Evolutionary conservation across 1,284 basidiomycete species (phyloP).

Genomic region (Ceratobasidium papillatum): DNA sequence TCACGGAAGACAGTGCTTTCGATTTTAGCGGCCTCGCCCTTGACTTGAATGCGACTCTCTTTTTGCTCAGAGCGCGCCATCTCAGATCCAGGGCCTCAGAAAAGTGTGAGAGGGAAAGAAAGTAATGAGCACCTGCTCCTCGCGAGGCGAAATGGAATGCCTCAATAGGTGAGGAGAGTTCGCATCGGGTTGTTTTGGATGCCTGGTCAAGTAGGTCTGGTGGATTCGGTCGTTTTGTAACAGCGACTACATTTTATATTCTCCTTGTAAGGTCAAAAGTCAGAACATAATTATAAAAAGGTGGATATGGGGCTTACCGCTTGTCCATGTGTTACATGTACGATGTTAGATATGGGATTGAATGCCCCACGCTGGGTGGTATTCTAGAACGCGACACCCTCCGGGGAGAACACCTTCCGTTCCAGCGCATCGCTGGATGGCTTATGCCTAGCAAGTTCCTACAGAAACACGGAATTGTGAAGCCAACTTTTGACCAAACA

Average conservation of each 20-base stretch:
- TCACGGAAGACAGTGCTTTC: constrained; percentile 82
- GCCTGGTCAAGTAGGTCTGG: constrained; percentile 84
- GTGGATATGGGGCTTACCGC: constrained; percentile 63
- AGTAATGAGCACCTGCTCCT: constrained; percentile 66
- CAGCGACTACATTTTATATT: constrained; percentile 85
- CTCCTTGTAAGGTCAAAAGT: constrained; percentile 60
- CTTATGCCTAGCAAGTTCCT: constrained; percentile 96
- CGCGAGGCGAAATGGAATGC: constrained; percentile 96
- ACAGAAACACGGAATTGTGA: not conserved
- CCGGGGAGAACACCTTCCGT: constrained; percentile 90
- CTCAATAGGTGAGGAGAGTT: constrained; percentile 95
- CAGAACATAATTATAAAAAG: constrained; percentile 26
- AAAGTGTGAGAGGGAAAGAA: constrained; percentile 86
- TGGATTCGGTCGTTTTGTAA: constrained; percentile 92
- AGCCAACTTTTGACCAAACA: not conserved
- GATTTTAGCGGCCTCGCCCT: constrained; percentile 91
- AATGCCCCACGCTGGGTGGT: constrained; percentile 73
- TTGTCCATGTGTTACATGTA: constrained; percentile 70
- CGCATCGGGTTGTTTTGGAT: constrained; percentile 82
- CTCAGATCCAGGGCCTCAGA: constrained; percentile 88
- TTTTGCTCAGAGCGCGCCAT: constrained; percentile 81
- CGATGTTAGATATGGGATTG: constrained; percentile 22
- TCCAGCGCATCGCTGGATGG: constrained; percentile 90
- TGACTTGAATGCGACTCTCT: constrained; percentile 96
- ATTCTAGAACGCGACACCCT: constrained; percentile 96